Evolutionary conservation across 345 rosid genomes (phyloP).

Genomic region (Angophora floribunda): DNA sequence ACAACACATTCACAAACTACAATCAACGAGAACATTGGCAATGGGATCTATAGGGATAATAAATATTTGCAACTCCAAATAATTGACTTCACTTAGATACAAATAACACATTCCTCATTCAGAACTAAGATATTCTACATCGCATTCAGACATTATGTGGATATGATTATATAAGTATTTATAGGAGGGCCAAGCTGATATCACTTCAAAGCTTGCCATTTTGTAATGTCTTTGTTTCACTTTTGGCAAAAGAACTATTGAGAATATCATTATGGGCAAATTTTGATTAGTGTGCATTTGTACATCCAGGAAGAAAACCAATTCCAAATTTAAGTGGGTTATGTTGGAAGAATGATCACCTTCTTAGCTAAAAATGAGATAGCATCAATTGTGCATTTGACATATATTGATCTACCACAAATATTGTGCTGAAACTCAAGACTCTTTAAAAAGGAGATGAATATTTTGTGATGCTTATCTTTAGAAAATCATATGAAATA

Average conservation of each 20-base stretch:
- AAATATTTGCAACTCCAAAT: not conserved
- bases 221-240: not conserved
- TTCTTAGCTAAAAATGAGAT: slow-evolving; percentile 74
- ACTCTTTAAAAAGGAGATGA: slow-evolving; percentile 35
- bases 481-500: not conserved
- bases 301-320: too few species aligned
- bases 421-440: slow-evolving; percentile 98
- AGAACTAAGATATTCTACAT: not conserved
- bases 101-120: not conserved
- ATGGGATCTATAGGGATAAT: not conserved
- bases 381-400: slow-evolving; percentile 82
- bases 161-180: not conserved
- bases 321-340: not conserved
- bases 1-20: too few species aligned
- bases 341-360: slow-evolving; percentile 18
- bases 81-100: not conserved
- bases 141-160: not conserved
- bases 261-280: not conserved
- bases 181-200: too few species aligned
- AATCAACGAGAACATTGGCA: too few species aligned
- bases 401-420: slow-evolving; percentile 84
- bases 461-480: not conserved
- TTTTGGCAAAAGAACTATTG: not conserved
- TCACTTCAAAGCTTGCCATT: too few species aligned
- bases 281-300: not conserved